Evolutionary conservation across 345 rosid species (phyloP).

Genomic region (Eucalyptus pumila): DNA sequence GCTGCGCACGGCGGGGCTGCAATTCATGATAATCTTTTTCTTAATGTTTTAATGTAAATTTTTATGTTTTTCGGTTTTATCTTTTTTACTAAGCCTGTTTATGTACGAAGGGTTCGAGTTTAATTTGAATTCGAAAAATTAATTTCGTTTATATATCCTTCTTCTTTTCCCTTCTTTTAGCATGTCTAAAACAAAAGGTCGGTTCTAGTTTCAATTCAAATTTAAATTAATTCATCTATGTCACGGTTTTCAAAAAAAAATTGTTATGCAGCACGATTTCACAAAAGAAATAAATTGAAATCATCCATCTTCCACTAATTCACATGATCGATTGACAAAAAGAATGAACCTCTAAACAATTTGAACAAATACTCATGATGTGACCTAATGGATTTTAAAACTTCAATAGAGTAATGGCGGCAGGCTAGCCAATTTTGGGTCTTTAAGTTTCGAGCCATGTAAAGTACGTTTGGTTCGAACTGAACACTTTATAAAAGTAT

Average conservation of each 20-base stretch:
- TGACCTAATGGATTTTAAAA: neutral
- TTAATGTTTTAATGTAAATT: neutral
- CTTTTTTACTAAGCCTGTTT: neutral
- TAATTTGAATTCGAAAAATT: neutral
- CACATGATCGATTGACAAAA: neutral
- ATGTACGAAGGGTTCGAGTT: neutral
- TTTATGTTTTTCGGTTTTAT: neutral
- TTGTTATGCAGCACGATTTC: too few relatives aligned
- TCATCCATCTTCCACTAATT: neutral
- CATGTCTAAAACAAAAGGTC: neutral
- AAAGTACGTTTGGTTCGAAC: accelerated
- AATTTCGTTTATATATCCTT: neutral
- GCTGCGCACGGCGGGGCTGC: neutral
- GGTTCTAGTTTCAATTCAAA: neutral
- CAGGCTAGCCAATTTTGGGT: neutral
- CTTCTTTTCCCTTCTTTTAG: neutral
- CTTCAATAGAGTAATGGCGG: accelerated
- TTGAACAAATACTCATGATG: accelerated
- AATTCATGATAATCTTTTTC: neutral
- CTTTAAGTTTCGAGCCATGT: neutral
- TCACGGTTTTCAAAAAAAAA: too few relatives aligned
- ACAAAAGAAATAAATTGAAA: neutral
- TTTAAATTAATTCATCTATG: neutral
- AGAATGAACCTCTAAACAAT: neutral
- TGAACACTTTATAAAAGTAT: accelerated